Evolutionary conservation across 1,139 yeast genomes (phyloP).

Genomic region (Yamadazyma sp.): DNA sequence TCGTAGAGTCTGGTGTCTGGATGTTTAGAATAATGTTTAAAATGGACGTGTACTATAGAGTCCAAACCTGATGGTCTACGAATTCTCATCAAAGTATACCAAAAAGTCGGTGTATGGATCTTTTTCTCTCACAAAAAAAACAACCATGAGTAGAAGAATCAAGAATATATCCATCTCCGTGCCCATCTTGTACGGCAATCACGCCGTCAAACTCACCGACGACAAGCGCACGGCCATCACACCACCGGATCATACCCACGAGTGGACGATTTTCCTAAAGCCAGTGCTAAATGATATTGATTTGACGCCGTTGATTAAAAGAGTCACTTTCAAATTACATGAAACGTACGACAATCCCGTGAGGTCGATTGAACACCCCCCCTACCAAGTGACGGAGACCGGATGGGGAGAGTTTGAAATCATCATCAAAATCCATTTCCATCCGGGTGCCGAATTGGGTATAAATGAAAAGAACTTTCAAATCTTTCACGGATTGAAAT

Average conservation of each 20-base stretch:
- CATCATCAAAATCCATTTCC: conserved; percentile 81
- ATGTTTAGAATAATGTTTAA: background rate
- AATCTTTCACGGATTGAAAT: conserved; percentile 82
- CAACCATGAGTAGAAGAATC: conserved; percentile 32
- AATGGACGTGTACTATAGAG: too few relatives aligned
- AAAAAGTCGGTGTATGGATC: too few relatives aligned
- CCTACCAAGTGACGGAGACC: conserved; percentile 93
- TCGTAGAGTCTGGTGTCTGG: too few relatives aligned
- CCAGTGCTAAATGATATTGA: conserved; percentile 80
- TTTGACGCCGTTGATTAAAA: conserved; percentile 77
- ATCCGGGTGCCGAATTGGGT: conserved; percentile 64
- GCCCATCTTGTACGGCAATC: conserved; percentile 86
- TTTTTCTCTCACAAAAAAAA: conserved; percentile 29
- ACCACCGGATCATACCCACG: conserved; percentile 89
- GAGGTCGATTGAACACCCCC: conserved; percentile 82
- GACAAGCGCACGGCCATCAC: conserved; percentile 65
- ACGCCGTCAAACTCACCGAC: conserved; percentile 69
- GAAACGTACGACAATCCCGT: conserved; percentile 89
- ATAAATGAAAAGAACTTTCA: conserved; percentile 82
- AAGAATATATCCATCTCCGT: conserved; percentile 78
- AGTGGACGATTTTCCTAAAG: conserved; percentile 90
- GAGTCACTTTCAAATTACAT: conserved; percentile 91
- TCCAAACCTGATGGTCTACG: too few relatives aligned
- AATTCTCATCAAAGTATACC: too few relatives aligned
- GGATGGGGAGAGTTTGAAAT: conserved; percentile 99